Base-by-base conservation (phyloP, 768 basidiomycete species). In the Candolleomyces eurysporus region DNA sequence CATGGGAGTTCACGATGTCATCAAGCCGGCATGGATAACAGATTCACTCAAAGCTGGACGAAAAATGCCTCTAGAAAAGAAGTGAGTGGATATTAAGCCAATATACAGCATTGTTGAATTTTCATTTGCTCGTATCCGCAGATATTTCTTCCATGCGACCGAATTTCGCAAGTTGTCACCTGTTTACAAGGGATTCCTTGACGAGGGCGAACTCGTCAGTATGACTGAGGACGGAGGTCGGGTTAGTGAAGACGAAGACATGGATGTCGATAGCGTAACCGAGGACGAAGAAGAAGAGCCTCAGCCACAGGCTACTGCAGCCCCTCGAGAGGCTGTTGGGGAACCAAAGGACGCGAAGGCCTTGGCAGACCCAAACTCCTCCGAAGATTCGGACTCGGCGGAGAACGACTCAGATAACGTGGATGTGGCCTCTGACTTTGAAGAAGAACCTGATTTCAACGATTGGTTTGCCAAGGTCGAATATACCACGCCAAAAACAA, bases 141-240 rank as follows among this genome's bases (percentile, higher is more conserved):
- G 90, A 68, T 92, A 92, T 70, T 91, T 92, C 73, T 92, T 92
- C 75, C 84, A 90, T 67, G 86, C 91, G 4, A 89, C 86, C 0
- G 71, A 76, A 26, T 26, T 26, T 26, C 26, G 26, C 26, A 26
- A 26, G 26, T 1, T 73, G 71, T 6, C 80, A 87, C 43, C 76
- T 72, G 64, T 72, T 76, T 17, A 75, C 73, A 10, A 26, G 26
- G 26, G 78, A 82, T 0, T 88, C 86, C 39, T 91, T 36, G 81
- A 80, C 32, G 63, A 74, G 30, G 69, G 70, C 1, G 64, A 68
- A 26, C 26, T 26, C 26, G 26, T 26, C 26, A 26, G 26, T 26
- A 26, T 26, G 26, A 26, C 26, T 2, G 26, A 26, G 26, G 26
- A 4, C 26, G 26, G 26, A 26, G 26, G 26, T 4, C 26, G 4